These are phyloP conservation scores for Populus hybrid DNA, from an alignment of 441 rosid species.

Conservation along the genomic window DNA sequence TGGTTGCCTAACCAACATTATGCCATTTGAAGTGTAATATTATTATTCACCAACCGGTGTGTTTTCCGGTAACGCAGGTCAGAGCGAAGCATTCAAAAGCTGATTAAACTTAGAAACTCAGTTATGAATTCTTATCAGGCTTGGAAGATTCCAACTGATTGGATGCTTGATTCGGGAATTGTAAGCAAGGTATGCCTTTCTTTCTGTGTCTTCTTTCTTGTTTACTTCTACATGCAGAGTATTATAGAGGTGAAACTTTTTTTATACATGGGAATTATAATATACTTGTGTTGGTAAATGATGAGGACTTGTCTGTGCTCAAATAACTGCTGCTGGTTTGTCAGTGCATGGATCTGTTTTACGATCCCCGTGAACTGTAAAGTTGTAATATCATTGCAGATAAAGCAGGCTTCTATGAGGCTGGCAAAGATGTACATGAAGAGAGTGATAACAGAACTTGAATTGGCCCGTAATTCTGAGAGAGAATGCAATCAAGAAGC, in stretches of 20 bases:
- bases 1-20: not conserved
- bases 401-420: slow-evolving; percentile 66
- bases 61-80: slow-evolving; percentile 37
- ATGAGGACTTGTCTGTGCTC: not conserved
- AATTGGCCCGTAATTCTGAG: slow-evolving; percentile 53
- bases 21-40: not conserved
- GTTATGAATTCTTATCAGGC: slow-evolving; percentile 58
- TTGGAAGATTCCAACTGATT: slow-evolving; percentile 67
- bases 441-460: slow-evolving; percentile 73
- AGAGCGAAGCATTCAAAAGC: slow-evolving; percentile 63
- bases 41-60: slow-evolving; percentile 16
- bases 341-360: not conserved
- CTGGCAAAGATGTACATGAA: slow-evolving; percentile 75
- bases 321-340: not conserved
- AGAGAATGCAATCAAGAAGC: slow-evolving; percentile 72
- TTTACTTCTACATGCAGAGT: not conserved
- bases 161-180: slow-evolving; percentile 92
- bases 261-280: too few species aligned
- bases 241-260: not conserved
- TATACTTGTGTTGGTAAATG: not conserved
- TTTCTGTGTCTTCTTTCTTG: not conserved
- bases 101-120: slow-evolving; percentile 56
- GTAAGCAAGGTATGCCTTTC: slow-evolving; percentile 45
- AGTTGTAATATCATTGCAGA: slow-evolving; percentile 37
- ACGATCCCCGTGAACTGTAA: not conserved